These are phyloP conservation scores for Helotiales sp. DNA, from an alignment of 2,329 filamentous ascomycete genomes.

Conservation along the genomic window DNA sequence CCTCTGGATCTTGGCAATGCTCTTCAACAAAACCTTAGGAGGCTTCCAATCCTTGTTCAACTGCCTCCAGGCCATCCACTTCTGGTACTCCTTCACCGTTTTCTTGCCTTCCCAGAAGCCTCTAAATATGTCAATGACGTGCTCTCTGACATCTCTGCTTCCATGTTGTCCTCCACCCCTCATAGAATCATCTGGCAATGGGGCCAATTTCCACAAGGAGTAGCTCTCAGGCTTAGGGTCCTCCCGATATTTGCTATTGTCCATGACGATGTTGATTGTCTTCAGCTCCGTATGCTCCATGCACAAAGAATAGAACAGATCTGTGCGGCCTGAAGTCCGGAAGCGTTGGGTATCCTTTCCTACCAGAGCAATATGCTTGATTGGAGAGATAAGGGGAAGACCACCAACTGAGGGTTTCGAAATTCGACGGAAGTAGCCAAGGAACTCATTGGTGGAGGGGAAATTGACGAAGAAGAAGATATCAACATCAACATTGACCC, in stretches of 20 bases:
- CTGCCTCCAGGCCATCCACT: constrained; percentile 12
- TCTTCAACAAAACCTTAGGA: constrained; percentile 4
- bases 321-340: neutral
- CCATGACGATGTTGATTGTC: constrained; percentile 21
- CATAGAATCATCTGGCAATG: neutral
- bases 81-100: constrained; percentile 7
- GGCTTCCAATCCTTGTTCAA: constrained; percentile 7
- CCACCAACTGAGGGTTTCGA: constrained; percentile 8
- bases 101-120: constrained; percentile 9
- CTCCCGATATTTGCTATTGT: constrained; percentile 15
- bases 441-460: constrained; percentile 3
- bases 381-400: neutral
- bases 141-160: neutral
- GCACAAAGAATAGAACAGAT: constrained; percentile 12
- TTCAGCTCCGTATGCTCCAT: constrained; percentile 12
- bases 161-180: neutral
- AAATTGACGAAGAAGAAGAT: constrained; percentile 26
- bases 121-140: constrained; percentile 3
- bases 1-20: constrained; percentile 8
- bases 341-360: neutral
- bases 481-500: constrained; percentile 23
- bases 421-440: constrained; percentile 14
- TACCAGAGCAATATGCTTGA: constrained; percentile 11
- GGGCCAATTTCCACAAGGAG: neutral
- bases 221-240: constrained; percentile 6